Evolutionary conservation across 2,329 filamentous ascomycete species (phyloP).

Genomic region (Fusarium scirpi): DNA sequence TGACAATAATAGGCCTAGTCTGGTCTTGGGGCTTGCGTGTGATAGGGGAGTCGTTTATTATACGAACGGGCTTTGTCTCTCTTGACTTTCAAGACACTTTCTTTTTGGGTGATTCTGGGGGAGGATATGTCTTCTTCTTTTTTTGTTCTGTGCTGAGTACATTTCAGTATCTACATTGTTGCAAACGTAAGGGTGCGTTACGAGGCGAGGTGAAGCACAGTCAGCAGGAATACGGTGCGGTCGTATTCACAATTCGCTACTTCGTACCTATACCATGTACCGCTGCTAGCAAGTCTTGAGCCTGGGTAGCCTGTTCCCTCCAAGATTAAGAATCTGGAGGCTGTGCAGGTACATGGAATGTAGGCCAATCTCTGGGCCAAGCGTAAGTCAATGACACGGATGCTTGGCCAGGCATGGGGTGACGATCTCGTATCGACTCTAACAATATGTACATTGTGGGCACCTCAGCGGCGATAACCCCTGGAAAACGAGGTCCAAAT

Average conservation of each 20-base stretch:
- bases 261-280: constrained; percentile 32
- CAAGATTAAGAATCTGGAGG: constrained; percentile 37
- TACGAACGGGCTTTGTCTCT: constrained; percentile 9
- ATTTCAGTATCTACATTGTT: background rate
- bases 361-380: constrained; percentile 21
- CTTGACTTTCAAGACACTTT: constrained; percentile 1
- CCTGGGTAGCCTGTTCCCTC: background rate
- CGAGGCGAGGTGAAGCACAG: background rate
- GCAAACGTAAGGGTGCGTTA: background rate
- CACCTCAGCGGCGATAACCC: constrained; percentile 17
- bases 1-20: constrained; percentile 39
- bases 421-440: constrained; percentile 48
- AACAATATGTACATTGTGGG: constrained; percentile 44
- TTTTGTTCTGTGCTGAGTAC: background rate
- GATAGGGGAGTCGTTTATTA: constrained; percentile 32
- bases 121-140: background rate
- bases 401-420: constrained; percentile 30
- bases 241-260: constrained; percentile 15
- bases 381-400: constrained; percentile 32
- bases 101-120: background rate
- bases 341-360: constrained; percentile 47
- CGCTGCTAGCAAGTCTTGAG: constrained; percentile 40
- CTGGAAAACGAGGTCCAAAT: constrained; percentile 24
- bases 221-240: background rate
- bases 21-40: constrained; percentile 33